These are phyloP conservation scores for Aspergillus coremiiformis DNA, from an alignment of 495 filamentous ascomycete genomes.

Conservation along the genomic window DNA sequence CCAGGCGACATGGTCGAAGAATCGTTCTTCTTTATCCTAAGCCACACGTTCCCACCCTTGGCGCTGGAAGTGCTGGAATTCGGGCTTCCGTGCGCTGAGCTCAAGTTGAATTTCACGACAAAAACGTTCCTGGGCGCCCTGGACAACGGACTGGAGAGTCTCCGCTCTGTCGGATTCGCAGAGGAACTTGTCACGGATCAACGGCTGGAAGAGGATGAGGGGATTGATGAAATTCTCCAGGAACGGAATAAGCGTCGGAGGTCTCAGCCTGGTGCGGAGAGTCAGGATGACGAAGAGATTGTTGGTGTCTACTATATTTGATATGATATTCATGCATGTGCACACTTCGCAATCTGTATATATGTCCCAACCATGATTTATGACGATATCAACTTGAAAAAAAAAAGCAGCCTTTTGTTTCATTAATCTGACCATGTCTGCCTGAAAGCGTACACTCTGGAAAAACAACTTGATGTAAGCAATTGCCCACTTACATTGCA, in stretches of 20 bases:
- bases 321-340: not conserved
- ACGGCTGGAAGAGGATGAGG: conserved; percentile 17
- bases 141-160: conserved; percentile 16
- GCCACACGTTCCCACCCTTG: conserved; percentile 8
- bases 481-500: too few species aligned
- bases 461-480: too few species aligned
- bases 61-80: conserved; percentile 23
- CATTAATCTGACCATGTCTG: too few species aligned
- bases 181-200: conserved; percentile 13
- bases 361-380: not conserved
- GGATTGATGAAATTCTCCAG: conserved; percentile 19
- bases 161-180: conserved; percentile 20
- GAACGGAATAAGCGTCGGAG: conserved; percentile 3
- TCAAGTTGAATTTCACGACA: conserved; percentile 15
- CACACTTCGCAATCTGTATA: too few species aligned
- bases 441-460: too few species aligned
- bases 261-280: not conserved
- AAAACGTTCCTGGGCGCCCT: conserved; percentile 15
- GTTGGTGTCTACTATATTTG: conserved; percentile 18
- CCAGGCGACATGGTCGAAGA: conserved; percentile 26
- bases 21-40: conserved; percentile 25
- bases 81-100: conserved; percentile 12
- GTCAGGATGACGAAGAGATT: not conserved
- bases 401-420: too few species aligned
- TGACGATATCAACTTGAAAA: not conserved